Base-by-base conservation (phyloP, 805 yeast species). In the Yarrowia bubula region DNA sequence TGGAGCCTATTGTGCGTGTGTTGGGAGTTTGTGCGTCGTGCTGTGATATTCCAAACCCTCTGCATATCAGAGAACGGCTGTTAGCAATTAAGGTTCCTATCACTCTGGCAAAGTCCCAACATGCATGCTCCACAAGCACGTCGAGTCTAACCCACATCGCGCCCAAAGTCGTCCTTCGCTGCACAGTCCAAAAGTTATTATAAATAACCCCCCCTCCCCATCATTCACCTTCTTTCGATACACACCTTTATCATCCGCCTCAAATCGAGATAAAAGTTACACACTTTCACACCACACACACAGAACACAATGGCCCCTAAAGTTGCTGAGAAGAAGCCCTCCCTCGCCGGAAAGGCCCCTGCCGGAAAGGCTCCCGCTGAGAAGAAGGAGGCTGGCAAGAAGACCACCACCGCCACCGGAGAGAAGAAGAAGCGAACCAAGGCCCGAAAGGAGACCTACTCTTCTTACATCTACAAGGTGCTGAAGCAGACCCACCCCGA, bases 401-500 rank as follows among this genome's bases (percentile, higher is more conserved):
- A 90, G 84, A 90, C 96, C 77, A 85, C 96, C 70, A 80, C 96
- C 71, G 82, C 90, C 70, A 76, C 89, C 72, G 84, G 86, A 66
- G 92, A 86, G 75, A 80, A 87, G 78, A 92, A 91, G 86, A 92
- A 89, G 89, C 91, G 96, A 85, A 77, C 90, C 73, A 92, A 92
- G 88, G 81, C 92, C 75, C 91, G 98, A 87, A 92, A 91, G 89
- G 98, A 93, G 84, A 91, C 98, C 71, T 93, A 92, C 85, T 91
- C 97, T 71, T 92, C 98, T 69, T 93, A 93, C 83, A 93, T 93
- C 79, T 93, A 92, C 95, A 93, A 93, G 83, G 98, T 92, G 72
- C 88, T 93, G 79, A 92, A 92, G 83, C 98, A 93, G 86, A 92
- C 98, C 69, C 98, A 93, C 83, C 98, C 98, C 80, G 98, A 93